Evolutionary conservation across 2,329 filamentous ascomycete genomes (phyloP), one percentile per base, ranked within the genome.

Genomic region (Fusarium denticulatum): DNA sequence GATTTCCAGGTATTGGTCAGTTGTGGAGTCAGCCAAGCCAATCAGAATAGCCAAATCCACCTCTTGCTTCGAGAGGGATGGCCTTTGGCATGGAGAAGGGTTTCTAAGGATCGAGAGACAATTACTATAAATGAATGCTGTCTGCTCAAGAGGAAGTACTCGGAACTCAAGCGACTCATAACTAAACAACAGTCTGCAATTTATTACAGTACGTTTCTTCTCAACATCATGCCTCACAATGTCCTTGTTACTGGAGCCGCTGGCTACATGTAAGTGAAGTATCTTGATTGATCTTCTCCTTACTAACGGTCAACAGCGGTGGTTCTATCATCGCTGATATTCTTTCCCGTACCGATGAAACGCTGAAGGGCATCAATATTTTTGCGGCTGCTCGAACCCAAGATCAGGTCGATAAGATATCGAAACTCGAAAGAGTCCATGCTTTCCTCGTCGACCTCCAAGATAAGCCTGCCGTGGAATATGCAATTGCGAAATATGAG

Each of bases 281-380:
- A n/a, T 55, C 69, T 15, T 60, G 8, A 6, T 10, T 13, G 10
- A 6, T 10, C 7, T 12, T 36, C 26, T 34, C 13, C n/a, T 4
- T 26, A 11, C 24, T 67, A 32, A 72, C 61, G 32, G 7, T 18
- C 24, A 37, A 20, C 45, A 82, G 81, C 6, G 81, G 83, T 20
- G 83, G 83, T 22, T 82, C 82, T 30, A 46, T 84, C 30, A 42
- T 84, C 30, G 77, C 81, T 1, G 78, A 82, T 40, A 73, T 84
- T 12, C 24, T 80, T 7, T 67, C 72, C 32, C 71, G 73, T 14
- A 60, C 52, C 10, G 73, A 72, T 30, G 64, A 68, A 18, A 64
- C 67, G 11, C 46, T 83, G 45, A 77, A 75, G 26, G 36, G 20
- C 6, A 60, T 64, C 12, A 74, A 76, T 6, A 59, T 83, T 40